phyloP scores from a whole-genome alignment of 176 grass and related monocot genomes.

The Metroxylon sagu region DNA sequence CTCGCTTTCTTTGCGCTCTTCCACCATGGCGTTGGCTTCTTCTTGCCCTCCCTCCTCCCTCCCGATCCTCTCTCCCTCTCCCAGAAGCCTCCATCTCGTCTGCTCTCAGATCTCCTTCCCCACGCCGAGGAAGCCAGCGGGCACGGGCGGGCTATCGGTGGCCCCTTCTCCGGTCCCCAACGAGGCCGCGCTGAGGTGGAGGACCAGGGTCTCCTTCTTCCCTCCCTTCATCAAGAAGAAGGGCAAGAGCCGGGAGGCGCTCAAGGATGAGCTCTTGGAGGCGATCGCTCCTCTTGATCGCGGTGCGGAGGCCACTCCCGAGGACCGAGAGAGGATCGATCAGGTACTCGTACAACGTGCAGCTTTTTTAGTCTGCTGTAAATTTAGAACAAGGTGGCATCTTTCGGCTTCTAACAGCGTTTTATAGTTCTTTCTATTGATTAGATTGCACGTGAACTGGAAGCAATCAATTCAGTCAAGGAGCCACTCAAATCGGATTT shows the following conservation, averaged over 20 bases:
- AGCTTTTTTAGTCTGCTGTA: not conserved
- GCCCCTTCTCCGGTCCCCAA: too few relatives aligned
- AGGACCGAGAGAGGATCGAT: slow-evolving; percentile 60
- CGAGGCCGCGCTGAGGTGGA: slow-evolving; percentile 30
- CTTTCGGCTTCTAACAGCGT: not conserved
- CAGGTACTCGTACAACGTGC: slow-evolving; percentile 21
- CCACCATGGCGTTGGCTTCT: too few relatives aligned
- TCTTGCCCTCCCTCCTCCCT: too few relatives aligned
- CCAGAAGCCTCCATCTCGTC: too few relatives aligned
- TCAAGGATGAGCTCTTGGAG: slow-evolving; percentile 76
- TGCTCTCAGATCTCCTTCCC: too few relatives aligned
- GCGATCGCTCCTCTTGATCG: slow-evolving; percentile 66
- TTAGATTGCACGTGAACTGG: slow-evolving; percentile 55
- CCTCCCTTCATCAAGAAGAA: slow-evolving; percentile 53
- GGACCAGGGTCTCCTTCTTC: slow-evolving; percentile 61
- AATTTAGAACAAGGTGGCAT: too few relatives aligned
- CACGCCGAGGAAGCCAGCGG: too few relatives aligned
- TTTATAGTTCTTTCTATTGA: not conserved
- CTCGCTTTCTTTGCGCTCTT: too few relatives aligned
- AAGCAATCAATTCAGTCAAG: slow-evolving; percentile 60
- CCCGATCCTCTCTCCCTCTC: too few relatives aligned
- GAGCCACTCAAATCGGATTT: slow-evolving; percentile 80
- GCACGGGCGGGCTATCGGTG: too few relatives aligned
- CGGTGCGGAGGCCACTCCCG: slow-evolving; percentile 46
- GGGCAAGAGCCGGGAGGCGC: slow-evolving; percentile 30